Evolutionary conservation across 306 rosid genomes (phyloP).

Genomic region (Prunus fruticosa): DNA sequence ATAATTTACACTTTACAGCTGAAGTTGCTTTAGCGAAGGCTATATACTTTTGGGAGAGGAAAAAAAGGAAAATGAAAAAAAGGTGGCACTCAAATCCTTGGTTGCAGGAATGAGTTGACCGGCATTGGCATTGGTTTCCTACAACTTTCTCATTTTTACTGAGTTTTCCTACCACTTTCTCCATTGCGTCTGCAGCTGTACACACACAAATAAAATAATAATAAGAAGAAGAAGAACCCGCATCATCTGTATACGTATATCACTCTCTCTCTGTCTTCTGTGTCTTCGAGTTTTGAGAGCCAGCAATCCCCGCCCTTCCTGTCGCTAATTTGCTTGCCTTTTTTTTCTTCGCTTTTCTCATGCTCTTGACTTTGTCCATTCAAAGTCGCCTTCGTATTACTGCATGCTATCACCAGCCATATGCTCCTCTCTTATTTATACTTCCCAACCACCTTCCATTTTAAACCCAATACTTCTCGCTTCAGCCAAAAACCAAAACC

Average conservation of each 20-base stretch:
- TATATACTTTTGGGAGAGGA: too few species aligned
- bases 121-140: neutral
- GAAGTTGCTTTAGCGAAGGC: too few species aligned
- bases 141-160: neutral
- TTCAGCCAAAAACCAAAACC: neutral
- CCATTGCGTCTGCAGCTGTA: neutral
- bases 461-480: neutral
- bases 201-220: too few species aligned
- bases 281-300: neutral
- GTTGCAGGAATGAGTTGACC: neutral
- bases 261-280: too few species aligned
- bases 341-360: neutral
- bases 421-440: neutral
- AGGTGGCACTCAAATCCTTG: neutral
- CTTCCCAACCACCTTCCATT: neutral
- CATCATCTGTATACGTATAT: neutral
- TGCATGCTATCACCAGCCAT: neutral
- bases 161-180: neutral
- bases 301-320: neutral
- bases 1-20: too few species aligned
- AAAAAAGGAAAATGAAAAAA: neutral
- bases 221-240: too few species aligned
- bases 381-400: neutral
- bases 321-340: neutral
- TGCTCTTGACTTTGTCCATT: neutral